These are phyloP conservation scores for Stipa capillata DNA, from an alignment of 176 grass and related monocot genomes.

Conservation along the genomic window DNA sequence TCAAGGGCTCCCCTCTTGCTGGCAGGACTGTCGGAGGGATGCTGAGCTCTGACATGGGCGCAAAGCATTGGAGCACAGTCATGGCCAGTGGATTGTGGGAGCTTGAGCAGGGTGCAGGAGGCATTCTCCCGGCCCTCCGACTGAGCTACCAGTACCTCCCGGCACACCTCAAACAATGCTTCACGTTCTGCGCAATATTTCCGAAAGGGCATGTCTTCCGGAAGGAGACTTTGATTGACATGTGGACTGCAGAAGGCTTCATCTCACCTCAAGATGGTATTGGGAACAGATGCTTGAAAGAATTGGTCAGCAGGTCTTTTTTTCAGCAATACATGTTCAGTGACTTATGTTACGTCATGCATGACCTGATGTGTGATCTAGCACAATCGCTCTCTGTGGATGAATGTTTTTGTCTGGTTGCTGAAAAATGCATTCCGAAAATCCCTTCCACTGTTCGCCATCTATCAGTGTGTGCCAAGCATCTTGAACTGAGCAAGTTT, in stretches of 20 bases:
- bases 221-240: conserved; percentile 8
- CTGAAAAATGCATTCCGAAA: neutral
- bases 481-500: conserved; percentile 12
- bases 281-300: neutral
- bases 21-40: neutral
- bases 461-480: conserved; percentile 1
- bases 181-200: conserved; percentile 7
- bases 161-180: neutral
- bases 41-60: neutral
- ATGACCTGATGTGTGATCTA: conserved; percentile 17
- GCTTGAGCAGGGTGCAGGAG: neutral
- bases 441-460: neutral
- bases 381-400: neutral
- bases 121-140: neutral
- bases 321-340: neutral
- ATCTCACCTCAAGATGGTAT: neutral
- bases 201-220: neutral
- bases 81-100: neutral
- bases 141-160: conserved; percentile 13
- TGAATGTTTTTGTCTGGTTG: conserved; percentile 2
- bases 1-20: conserved; percentile 23
- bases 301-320: conserved; percentile 7
- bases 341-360: neutral
- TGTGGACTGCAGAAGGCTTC: conserved; percentile 23
- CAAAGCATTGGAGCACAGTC: conserved; percentile 1